phyloP scores from a whole-genome alignment of 768 basidiomycete species.

The Xerocomellus intermedius region DNA sequence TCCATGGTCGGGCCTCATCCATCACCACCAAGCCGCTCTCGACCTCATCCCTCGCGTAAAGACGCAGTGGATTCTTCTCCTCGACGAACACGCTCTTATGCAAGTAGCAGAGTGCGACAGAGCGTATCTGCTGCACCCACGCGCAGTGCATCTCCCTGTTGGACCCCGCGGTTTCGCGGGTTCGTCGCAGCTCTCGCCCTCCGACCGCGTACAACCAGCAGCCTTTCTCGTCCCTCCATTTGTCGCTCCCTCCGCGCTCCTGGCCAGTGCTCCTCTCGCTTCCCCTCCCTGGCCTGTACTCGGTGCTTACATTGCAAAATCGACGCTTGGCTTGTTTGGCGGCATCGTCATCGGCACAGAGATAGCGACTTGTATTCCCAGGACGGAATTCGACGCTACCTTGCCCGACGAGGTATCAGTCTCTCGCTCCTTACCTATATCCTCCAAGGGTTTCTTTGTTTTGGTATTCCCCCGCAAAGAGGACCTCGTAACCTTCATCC shows the following conservation, averaged over 20 bases:
- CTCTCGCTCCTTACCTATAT: conserved; percentile 1
- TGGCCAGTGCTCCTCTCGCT: conserved; percentile 20
- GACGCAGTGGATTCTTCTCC: conserved; percentile 51
- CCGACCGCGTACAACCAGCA: conserved; percentile 37
- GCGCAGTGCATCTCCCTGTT: conserved; percentile 35
- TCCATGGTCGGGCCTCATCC: conserved; percentile 26
- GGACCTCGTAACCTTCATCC: conserved; percentile 35
- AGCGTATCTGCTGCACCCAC: conserved; percentile 43
- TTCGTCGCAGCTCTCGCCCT: conserved; percentile 30
- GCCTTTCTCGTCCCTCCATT: conserved; percentile 63
- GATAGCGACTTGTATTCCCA: neutral
- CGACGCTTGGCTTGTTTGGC: conserved; percentile 33
- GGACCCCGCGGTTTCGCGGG: conserved; percentile 41
- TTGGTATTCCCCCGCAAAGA: conserved; percentile 35
- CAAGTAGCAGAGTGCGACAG: conserved; percentile 34
- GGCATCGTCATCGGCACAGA: conserved; percentile 36
- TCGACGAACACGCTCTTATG: conserved; percentile 47
- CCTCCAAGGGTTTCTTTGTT: conserved; percentile 28
- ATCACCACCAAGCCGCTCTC: conserved; percentile 32
- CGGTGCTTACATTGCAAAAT: conserved; percentile 28
- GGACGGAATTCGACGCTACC: neutral
- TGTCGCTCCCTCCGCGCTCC: conserved; percentile 37
- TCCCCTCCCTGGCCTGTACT: conserved; percentile 22
- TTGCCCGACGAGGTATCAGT: neutral
- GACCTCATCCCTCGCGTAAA: conserved; percentile 37